Evolutionary conservation across 2,329 filamentous ascomycete genomes (phyloP).

Genomic region (Cladophialophora yegresii): DNA sequence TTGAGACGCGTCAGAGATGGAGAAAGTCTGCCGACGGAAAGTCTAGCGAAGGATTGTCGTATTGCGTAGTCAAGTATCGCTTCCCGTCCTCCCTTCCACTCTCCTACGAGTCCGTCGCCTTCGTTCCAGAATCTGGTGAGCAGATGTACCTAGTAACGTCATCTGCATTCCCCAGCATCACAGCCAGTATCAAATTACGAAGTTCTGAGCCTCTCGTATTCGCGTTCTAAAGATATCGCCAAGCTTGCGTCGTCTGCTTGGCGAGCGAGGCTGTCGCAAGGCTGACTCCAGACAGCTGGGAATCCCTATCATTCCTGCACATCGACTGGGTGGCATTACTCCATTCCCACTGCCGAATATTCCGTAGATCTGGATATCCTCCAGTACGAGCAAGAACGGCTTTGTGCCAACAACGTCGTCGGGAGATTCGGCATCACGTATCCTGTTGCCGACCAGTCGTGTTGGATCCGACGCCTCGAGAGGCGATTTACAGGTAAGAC

Average conservation of each 20-base stretch:
- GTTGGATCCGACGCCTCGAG: neutral
- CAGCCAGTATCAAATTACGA: neutral
- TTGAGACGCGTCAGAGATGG: neutral
- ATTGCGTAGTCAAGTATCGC: neutral
- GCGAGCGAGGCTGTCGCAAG: slow-evolving; percentile 13
- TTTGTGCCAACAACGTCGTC: neutral
- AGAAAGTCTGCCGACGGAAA: neutral
- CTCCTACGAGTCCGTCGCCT: neutral
- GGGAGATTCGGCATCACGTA: neutral
- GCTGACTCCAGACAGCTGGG: slow-evolving; percentile 18
- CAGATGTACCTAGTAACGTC: neutral
- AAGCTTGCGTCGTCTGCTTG: neutral
- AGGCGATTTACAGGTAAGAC: neutral
- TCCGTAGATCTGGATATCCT: neutral
- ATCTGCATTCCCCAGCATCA: neutral
- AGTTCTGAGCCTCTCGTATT: slow-evolving; percentile 14
- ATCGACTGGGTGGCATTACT: neutral
- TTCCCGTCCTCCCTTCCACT: neutral
- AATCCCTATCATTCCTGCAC: neutral
- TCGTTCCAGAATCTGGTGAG: neutral
- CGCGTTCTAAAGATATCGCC: slow-evolving; percentile 8
- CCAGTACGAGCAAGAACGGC: neutral
- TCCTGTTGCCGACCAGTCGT: neutral
- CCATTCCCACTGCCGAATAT: neutral
- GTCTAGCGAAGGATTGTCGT: neutral